Evolutionary conservation across 129 eudicot species (phyloP), one percentile per base, ranked within the genome.

Genomic region (Chrysanthemum lavandulifolium): DNA sequence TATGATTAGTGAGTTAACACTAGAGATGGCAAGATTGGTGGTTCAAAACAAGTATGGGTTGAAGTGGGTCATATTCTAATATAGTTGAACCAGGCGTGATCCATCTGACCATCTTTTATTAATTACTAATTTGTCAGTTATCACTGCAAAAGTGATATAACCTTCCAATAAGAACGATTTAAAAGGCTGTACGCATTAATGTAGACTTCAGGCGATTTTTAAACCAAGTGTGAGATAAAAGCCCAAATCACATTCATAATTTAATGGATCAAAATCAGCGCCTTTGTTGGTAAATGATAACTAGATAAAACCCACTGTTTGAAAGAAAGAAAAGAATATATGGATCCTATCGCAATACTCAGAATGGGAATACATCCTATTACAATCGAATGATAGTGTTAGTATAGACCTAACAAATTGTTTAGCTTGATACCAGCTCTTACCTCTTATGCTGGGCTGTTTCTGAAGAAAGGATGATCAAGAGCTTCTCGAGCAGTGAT

Each of bases 401-500:
- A 61, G 13, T 27, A 25, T 61, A n/a, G 8, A 61, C 19, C 14
- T 27, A 10, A 31, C 45, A 29, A 61, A 61, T 12, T 13, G 12
- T 14, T 61, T n/a, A 27, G 10, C 66, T 33, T 56, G 55, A 33
- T 57, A 27, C 12, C 18, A 5, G 25, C 36, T 40, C 66, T 71
- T 36, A 72, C 59, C 31, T 53, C 58, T 80, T 75, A 80, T 7
- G 81, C 59, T 9, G 71, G 68, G 53, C 43, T 69, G 66, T 58
- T 74, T 82, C 82, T 85, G 73, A 89, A 89, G 74, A 92, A 92
- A 0, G 96, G 89, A 76, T 92, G 97, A 50, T 78, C 78, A 13
- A 92, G 86, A 56, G 96, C 96, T 76, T 86, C 77, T 33, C 61
- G 76, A 25, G 97, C 97, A 5, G 89, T 89, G 27, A 85, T 78